Percentiles rank a stretch among this genome's conserved stretches.
These are phyloP conservation scores for Solanum commersonii DNA, from an alignment of 257 asterid species.

Conservation along the genomic window DNA sequence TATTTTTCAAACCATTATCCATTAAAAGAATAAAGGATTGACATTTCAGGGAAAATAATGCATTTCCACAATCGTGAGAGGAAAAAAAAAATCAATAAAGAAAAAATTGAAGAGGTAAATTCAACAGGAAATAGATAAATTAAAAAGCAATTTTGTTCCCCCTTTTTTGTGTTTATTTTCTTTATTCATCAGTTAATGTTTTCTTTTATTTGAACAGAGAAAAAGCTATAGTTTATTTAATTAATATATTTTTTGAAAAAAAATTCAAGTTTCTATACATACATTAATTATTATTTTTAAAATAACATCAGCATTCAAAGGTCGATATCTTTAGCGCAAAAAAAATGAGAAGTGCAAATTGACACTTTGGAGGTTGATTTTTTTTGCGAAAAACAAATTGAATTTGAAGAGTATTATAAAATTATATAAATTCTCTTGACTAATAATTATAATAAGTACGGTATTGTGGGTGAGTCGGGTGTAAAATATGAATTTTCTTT, in stretches of 20 bases:
- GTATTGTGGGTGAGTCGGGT: too few species aligned
- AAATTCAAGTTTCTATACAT: background rate
- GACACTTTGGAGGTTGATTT: background rate
- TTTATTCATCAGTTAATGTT: too few species aligned
- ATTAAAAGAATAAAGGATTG: background rate
- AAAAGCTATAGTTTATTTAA: background rate
- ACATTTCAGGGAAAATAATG: background rate
- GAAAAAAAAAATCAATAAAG: background rate
- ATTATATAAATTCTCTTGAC: too few species aligned
- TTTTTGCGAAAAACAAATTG: too few species aligned
- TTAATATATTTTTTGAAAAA: too few species aligned
- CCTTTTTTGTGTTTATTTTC: background rate
- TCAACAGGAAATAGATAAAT: background rate
- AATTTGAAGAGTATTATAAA: too few species aligned
- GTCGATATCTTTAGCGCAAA: too few species aligned
- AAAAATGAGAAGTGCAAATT: background rate
- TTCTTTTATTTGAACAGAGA: background rate
- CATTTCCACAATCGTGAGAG: background rate
- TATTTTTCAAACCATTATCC: too few species aligned
- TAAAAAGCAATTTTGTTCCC: background rate
- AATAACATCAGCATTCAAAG: too few species aligned
- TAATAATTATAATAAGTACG: too few species aligned
- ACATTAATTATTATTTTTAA: background rate
- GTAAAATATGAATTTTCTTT: too few species aligned
- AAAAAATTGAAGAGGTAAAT: background rate